Conservation (phyloP, 352 stramenopile genomes). For the Blastocystis sp. region DNA sequence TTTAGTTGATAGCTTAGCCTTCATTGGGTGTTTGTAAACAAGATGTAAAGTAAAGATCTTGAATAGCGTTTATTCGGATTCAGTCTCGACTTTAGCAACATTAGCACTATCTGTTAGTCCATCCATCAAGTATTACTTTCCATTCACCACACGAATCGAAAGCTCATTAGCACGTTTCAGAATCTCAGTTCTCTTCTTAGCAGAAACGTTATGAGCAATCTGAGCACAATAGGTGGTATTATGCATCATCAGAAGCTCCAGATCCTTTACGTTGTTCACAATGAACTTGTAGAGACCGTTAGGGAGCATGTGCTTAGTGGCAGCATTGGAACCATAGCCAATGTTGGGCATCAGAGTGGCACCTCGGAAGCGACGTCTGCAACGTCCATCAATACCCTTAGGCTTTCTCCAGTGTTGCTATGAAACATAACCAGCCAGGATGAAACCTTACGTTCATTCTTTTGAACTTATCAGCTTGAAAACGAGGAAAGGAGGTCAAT, state of each 20-base stretch:
- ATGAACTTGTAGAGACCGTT: too few relatives aligned
- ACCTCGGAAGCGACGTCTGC: slow-evolving; percentile 96
- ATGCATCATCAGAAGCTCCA: too few relatives aligned
- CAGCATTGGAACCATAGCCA: too few relatives aligned
- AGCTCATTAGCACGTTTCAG: too few relatives aligned
- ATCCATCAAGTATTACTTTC: slow-evolving; percentile 95
- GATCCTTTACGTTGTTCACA: too few relatives aligned
- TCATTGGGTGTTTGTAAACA: not conserved
- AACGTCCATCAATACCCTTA: slow-evolving; percentile 98
- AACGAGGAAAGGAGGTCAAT: slow-evolving; percentile 97
- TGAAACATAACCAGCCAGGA: slow-evolving; percentile 63
- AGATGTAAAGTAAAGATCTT: not conserved
- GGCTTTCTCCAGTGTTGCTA: slow-evolving; percentile 88
- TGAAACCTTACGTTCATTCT: slow-evolving; percentile 80
- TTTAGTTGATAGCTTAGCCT: too few relatives aligned
- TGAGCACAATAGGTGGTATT: too few relatives aligned
- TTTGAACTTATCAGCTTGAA: slow-evolving; percentile 76
- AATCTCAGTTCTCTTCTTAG: too few relatives aligned
- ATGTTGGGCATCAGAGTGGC: slow-evolving; percentile 95
- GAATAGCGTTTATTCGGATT: not conserved
- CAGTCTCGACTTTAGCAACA: slow-evolving; percentile 45
- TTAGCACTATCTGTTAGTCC: slow-evolving; percentile 68
- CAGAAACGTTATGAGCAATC: too few relatives aligned
- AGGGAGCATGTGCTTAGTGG: too few relatives aligned
- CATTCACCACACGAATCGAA: too few relatives aligned